phyloP scores from a whole-genome alignment of 208 protist genomes.

The Novymonas esmeraldas region DNA sequence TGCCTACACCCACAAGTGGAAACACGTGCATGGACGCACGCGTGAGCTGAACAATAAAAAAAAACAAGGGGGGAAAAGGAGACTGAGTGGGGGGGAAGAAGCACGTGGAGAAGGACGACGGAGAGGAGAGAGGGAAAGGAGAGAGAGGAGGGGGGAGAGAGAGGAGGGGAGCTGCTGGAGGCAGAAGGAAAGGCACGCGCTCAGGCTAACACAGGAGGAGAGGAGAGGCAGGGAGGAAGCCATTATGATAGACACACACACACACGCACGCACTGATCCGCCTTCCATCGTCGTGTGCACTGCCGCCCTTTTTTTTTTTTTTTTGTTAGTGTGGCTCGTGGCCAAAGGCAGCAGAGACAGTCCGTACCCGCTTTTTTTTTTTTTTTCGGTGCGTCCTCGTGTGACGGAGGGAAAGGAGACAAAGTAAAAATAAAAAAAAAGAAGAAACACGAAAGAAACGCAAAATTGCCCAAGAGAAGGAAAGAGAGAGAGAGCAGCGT shows the following conservation, averaged over 20 bases:
- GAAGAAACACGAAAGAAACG: background rate
- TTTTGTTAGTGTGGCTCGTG: too few relatives aligned
- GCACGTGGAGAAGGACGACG: background rate
- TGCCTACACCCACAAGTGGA: background rate
- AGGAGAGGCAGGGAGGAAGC: background rate
- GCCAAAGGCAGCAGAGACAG: background rate
- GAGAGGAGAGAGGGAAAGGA: background rate
- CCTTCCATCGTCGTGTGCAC: background rate
- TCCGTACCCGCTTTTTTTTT: background rate
- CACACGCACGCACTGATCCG: background rate
- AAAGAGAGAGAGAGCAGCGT: background rate
- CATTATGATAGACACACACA: background rate
- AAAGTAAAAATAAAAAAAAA: background rate
- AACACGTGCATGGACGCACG: background rate
- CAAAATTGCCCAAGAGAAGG: background rate
- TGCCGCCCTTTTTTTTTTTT: background rate
- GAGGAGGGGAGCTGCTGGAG: background rate
- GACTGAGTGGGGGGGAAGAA: background rate
- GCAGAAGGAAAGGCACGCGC: background rate
- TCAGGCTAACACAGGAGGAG: background rate
- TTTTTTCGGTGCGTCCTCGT: background rate
- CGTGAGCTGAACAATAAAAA: too few relatives aligned
- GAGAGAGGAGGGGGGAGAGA: background rate
- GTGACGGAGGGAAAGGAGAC: background rate
- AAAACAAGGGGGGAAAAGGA: background rate